Base-by-base conservation (phyloP, 495 filamentous ascomycete genomes). In the Podospora anserina region DNA sequence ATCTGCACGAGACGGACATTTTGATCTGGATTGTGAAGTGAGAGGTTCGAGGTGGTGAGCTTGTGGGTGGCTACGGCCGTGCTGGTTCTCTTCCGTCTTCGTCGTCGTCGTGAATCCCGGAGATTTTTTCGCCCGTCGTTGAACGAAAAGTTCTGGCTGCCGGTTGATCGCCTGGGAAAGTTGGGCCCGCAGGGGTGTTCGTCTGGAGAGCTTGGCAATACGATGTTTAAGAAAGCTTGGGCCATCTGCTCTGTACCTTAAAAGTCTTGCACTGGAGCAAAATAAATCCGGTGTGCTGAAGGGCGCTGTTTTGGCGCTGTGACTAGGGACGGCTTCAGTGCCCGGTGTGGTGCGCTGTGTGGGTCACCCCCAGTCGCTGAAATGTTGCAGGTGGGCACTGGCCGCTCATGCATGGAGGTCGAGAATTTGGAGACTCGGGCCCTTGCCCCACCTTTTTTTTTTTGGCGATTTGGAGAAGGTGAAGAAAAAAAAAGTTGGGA, bases 1-100 rank as follows among this genome's bases (percentile, higher is more conserved):
- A 83, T 75, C 86, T 82, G 74, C 82, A 87, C 15, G 87, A 80
- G 66, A 83, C 72, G 16, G 88, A 87, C 88, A 90, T 90, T 63
- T 71, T 83, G 74, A 64, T 32, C 28, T 61, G 15, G 26, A 39
- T 65, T 67, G 53, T 44, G 62, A 20, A 62, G 54, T 15, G 20
- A 55, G 53, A 32, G 61, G 27, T 63, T 68, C 34, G 57, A 30
- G 53, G 56, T 49, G 61, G 23, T 32, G 30, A 61, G 26, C 70
- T 23, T 32, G 39, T 61, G 3, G 62, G 53, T 18, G 18, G 57
- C 39, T 49, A 49, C 30, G 30, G 30, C 39, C 39, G 39, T 23
- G 39, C 13, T 49, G 39, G 39, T 49, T 23, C 23, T 23, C 39
- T 49, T 49, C 39, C 39, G 39, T 49, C 39, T 49, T 23, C 23